Base-by-base conservation (phyloP, 768 basidiomycete species). In the Flagelloscypha sp. region DNA sequence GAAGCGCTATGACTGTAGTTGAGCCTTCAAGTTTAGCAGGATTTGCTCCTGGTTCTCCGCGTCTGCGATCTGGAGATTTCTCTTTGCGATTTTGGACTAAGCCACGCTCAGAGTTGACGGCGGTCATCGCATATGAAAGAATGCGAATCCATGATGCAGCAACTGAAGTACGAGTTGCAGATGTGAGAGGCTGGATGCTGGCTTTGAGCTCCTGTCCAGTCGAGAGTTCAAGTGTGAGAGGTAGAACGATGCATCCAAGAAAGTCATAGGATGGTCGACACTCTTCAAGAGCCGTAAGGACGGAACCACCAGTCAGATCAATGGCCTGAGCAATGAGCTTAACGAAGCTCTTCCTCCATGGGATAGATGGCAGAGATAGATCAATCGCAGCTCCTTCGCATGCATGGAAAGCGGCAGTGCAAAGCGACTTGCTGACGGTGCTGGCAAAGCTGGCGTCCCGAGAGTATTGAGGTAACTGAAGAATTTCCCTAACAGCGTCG, bases 221-320 rank as follows among this genome's bases (percentile, higher is more conserved):
- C 47, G 70, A 70, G 46, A 85, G 56, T 1, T 57, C 52, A 31
- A 82, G 46, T 7, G 65, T 61, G 6, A 87, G 59, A 10, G 82
- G 84, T 6, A 85, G 58, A 7, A 86, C 56, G 7, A 88, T 54
- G 0, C 72, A 72, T 4, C 72, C 63, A n/a, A 85, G 62, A 49
- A 78, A 80, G 27, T 71, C 66, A 42, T 77, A 66, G 1, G 76
- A 71, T 0, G 78, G 67, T 0, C 55, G 49, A 13, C 66, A 69
- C 41, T 67, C 70, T 47, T 76, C 77, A 15, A 88, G 44, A 44
- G 76, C 66, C 1, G 60, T 55, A 15, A 84, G 56, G 7, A 78
- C 56, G 42, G 82, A 74, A 1, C 59, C 62, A 5, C 66, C 70
- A 9, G 57, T 63, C 22, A 80, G 59, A 17, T 71, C 58, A 3